Percentiles rank a stretch among this genome's conserved stretches.
Evolutionary conservation across 768 basidiomycete species (phyloP).

Genomic region (Podaxis sp.): DNA sequence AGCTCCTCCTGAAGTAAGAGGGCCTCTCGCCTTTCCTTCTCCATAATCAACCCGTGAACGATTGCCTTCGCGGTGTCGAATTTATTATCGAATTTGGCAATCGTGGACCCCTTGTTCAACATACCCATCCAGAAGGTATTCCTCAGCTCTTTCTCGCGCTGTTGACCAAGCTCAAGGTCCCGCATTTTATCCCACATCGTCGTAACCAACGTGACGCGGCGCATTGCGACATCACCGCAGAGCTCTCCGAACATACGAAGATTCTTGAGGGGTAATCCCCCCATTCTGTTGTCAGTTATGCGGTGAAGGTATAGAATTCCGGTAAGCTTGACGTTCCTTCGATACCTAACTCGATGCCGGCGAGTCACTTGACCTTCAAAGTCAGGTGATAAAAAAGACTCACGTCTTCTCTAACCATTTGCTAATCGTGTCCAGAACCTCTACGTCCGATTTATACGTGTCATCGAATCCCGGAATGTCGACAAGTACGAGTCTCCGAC

Average conservation of each 20-base stretch:
- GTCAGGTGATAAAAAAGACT: not conserved
- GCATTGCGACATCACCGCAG: conserved; percentile 47
- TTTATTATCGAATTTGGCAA: too few relatives aligned
- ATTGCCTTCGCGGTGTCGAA: not conserved
- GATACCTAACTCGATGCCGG: not conserved
- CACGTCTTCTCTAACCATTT: conserved; percentile 25
- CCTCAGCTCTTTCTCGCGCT: too few relatives aligned
- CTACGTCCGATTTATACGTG: conserved; percentile 20
- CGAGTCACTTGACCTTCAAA: not conserved
- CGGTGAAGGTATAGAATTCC: conserved; percentile 43
- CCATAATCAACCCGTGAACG: not conserved
- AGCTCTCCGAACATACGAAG: conserved; percentile 50
- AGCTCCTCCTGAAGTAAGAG: conserved; percentile 9
- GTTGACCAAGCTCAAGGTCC: too few relatives aligned
- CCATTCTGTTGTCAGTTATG: conserved; percentile 48
- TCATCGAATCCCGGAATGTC: conserved; percentile 23
- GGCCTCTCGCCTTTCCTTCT: not conserved
- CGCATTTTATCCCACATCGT: conserved; percentile 41
- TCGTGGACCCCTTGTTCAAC: too few relatives aligned
- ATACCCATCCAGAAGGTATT: too few relatives aligned
- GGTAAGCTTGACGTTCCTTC: not conserved
- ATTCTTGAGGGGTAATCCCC: conserved; percentile 47
- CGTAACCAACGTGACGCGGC: conserved; percentile 51
- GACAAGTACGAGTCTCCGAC: not conserved
- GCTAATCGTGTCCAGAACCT: conserved; percentile 24